Evolutionary conservation across 2,329 filamentous ascomycete species (phyloP).

Genomic region (Neopestalotiopsis sp.): DNA sequence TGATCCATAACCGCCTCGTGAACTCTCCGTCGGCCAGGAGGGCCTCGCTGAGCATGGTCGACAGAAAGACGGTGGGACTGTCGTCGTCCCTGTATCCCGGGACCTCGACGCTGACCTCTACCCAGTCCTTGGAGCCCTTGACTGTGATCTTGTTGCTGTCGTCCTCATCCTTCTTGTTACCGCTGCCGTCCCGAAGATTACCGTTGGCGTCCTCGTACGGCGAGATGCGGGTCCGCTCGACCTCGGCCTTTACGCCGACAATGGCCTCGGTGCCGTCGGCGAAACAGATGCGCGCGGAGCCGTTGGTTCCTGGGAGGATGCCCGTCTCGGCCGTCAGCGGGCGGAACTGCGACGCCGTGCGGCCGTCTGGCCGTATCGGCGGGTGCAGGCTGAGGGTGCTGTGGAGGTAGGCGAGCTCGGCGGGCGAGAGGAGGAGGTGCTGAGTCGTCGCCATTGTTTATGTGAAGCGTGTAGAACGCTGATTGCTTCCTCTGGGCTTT

Average conservation of each 20-base stretch:
- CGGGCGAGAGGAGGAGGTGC: conserved; percentile 83
- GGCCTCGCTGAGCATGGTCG: conserved; percentile 87
- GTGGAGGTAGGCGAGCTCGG: conserved; percentile 95
- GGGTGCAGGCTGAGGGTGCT: conserved; percentile 80
- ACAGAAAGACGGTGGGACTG: conserved; percentile 82
- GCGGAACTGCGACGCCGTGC: conserved; percentile 83
- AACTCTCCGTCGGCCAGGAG: conserved; percentile 75
- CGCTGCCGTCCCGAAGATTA: conserved; percentile 23
- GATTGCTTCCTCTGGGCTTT: too few relatives aligned
- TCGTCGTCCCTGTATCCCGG: conserved; percentile 92
- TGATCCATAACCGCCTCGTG: conserved; percentile 80
- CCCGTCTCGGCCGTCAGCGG: conserved; percentile 89
- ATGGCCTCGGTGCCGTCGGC: conserved; percentile 95
- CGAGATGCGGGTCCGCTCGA: conserved; percentile 69
- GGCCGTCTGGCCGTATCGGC: conserved; percentile 88
- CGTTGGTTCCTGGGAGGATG: conserved; percentile 87
- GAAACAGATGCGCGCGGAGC: conserved; percentile 91
- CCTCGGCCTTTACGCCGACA: conserved; percentile 93
- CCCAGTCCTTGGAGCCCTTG: conserved; percentile 70
- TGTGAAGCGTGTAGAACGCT: too few relatives aligned
- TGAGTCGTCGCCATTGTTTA: conserved; percentile 65
- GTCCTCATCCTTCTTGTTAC: conserved; percentile 33
- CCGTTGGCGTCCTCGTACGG: conserved; percentile 24
- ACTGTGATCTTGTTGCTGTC: conserved; percentile 28
- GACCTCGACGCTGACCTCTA: conserved; percentile 91